A percentile compares a stretch with the other conserved stretches of the same genome.
phyloP scores from a whole-genome alignment of 2,329 filamentous ascomycete genomes.

The Neonectria magnoliae region DNA sequence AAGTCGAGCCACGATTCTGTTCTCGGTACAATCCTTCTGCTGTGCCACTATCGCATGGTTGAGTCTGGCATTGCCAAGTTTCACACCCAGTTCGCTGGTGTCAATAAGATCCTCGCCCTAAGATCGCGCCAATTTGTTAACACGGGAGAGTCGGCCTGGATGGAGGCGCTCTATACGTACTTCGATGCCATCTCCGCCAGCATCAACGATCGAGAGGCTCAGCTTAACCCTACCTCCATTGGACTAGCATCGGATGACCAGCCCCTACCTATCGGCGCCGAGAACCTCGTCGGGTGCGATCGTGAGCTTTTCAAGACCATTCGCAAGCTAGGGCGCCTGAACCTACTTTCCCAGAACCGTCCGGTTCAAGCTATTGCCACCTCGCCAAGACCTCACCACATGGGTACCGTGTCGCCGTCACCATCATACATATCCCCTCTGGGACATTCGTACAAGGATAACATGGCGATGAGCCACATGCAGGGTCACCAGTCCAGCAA shows the following conservation, averaged over 20 bases:
- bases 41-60: conserved; percentile 93
- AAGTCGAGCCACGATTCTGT: conserved; percentile 86
- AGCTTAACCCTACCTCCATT: conserved; percentile 76
- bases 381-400: conserved; percentile 24
- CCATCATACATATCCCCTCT: conserved; percentile 53
- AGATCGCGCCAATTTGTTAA: conserved; percentile 61
- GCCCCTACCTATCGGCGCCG: conserved; percentile 69
- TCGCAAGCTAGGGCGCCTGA: conserved; percentile 83
- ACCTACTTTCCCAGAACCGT: conserved; percentile 80
- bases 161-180: conserved; percentile 92
- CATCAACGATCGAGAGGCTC: conserved; percentile 90
- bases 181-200: conserved; percentile 93
- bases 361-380: conserved; percentile 56
- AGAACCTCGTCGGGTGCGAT: conserved; percentile 90
- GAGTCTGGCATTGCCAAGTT: conserved; percentile 94
- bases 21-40: conserved; percentile 84
- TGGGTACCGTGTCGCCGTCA: conserved; percentile 47
- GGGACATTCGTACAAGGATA: conserved; percentile 55
- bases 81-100: conserved; percentile 90
- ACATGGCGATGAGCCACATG: conserved; percentile 34
- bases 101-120: conserved; percentile 87
- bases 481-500: conserved; percentile 44
- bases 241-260: conserved; percentile 60
- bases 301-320: conserved; percentile 87
- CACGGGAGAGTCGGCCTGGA: conserved; percentile 82